Base-by-base conservation (phyloP, 2,329 filamentous ascomycete species). In the Colletotrichum magnum region DNA sequence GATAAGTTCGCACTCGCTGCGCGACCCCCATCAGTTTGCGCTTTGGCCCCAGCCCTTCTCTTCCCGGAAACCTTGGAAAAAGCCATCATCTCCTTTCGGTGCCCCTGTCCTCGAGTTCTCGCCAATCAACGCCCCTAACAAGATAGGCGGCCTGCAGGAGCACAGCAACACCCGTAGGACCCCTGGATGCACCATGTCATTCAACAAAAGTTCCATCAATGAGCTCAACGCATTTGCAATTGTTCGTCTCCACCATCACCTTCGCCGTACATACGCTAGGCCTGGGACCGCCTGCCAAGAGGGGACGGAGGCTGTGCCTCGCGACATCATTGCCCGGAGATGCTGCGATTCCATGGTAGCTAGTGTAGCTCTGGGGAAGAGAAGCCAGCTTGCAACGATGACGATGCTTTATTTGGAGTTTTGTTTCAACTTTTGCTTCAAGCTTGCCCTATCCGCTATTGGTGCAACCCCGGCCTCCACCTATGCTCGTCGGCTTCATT, bases 181-280 rank as follows among this genome's bases (percentile, higher is more conserved):
- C 32, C 32, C 32, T 45, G 59, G 24, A 41, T 39, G 52, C 26
- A 13, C 24, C 24, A 48, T 64, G 39, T 64, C 52, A 68, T 64
- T 32, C 60, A 54, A 41, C 39, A n/a, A 7, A 57, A 64, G 18
- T 68, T 64, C 59, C 65, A 54, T 64, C 65, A 68, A 64, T 64
- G 47, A 68, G 48, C 65, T 64, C 60, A 68, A 68, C 53, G 53
- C 48, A 58, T 68, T 68, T 68, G 16, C 16, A 16, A 41, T 26
- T 36, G 18, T 21, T 9, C 26, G 36, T 48, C 52, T 21, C 65
- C 65, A 64, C 59, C 21, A 39, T 45, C 5, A 45, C 28, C 7
- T 21, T 21, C 48, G 28, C 26, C 32, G 18, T 1, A n/a, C n/a
- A n/a, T 21, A 24, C 21, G 21, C 21, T 50, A 10, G 16, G 10